These are phyloP conservation scores for Ophiostoma himal-ulmi DNA, from an alignment of 2,329 filamentous ascomycete genomes.

Conservation along the genomic window DNA sequence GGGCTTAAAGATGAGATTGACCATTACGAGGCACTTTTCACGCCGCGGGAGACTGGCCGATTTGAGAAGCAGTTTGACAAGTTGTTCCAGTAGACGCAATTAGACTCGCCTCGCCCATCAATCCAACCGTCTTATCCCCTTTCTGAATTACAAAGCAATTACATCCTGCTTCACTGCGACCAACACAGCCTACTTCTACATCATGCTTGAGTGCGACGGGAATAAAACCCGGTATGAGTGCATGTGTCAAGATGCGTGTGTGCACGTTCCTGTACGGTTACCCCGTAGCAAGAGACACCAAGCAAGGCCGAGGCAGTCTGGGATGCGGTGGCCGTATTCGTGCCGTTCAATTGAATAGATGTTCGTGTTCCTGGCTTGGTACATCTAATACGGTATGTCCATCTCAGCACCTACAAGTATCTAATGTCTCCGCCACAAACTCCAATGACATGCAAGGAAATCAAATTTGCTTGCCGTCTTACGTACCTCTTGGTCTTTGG, in stretches of 20 bases:
- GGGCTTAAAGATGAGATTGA: slow-evolving; percentile 29
- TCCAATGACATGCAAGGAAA: not conserved
- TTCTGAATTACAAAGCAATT: not conserved
- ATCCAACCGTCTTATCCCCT: not conserved
- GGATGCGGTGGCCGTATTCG: slow-evolving; percentile 1
- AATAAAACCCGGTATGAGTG: not conserved
- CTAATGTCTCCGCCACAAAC: not conserved
- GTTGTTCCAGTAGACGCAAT: slow-evolving; percentile 14
- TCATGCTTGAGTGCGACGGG: not conserved
- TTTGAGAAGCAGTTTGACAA: slow-evolving; percentile 19
- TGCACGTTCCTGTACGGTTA: not conserved
- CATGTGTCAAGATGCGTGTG: not conserved
- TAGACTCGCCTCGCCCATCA: not conserved
- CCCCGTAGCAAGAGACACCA: not conserved
- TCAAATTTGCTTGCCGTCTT: not conserved
- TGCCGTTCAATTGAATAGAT: not conserved
- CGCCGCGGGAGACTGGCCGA: slow-evolving; percentile 13
- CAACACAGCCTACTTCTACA: not conserved
- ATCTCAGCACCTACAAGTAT: not conserved
- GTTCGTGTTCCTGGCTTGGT: not conserved
- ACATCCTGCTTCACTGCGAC: not conserved
- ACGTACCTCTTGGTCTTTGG: not conserved
- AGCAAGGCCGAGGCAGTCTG: not conserved
- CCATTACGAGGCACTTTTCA: slow-evolving; percentile 36
- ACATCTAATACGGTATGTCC: too few species aligned